Base-by-base conservation (phyloP, 768 basidiomycete genomes). In the Leucocoprinus birnbaumii region DNA sequence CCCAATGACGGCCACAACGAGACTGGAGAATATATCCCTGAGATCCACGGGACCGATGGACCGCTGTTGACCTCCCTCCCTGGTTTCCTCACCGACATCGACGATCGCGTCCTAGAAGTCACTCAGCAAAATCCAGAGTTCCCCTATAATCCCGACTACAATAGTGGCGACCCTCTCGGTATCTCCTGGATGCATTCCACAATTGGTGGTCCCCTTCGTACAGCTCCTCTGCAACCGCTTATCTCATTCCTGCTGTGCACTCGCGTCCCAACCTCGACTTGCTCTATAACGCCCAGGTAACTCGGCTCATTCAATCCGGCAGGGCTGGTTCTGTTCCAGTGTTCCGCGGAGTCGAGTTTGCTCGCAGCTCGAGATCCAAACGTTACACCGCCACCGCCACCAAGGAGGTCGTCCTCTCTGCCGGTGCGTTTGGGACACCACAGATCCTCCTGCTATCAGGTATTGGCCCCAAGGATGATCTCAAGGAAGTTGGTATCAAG, bases 201-300 rank as follows among this genome's bases (percentile, higher is more conserved):
- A 2, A 65, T 72, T 25, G 67, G 68, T 10, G 58, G 58, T 10
- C 68, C 68, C 8, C 57, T 61, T 16, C 63, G 73, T 25, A n/a
- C n/a, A 74, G 72, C 59, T 72, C 68, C 44, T 71, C 76, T 42
- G 71, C 72, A 1, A 71, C 66, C n/a, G n/a, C n/a, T n/a, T n/a
- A n/a, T n/a, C n/a, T n/a, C n/a, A n/a, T n/a, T n/a, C n/a, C n/a
- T n/a, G 65, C 63, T 7, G 55, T 66, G 8, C 44, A 58, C 7
- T 27, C 16, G 16, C 71, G 74, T 1, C 56, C 63, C 9, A 76
- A 76, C 53, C 59, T 78, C 11, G 62, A 69, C 45, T 63, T 74
- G n/a, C 47, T 74, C 14, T 48, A 69, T 34, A 63, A 66, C 38
- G 66, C 68, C 1, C 67, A 66, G 21, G 68, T 66, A 7, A 61